Base-by-base conservation (phyloP, 2,329 filamentous ascomycete species). In the Pestalotiopsis sp. region DNA sequence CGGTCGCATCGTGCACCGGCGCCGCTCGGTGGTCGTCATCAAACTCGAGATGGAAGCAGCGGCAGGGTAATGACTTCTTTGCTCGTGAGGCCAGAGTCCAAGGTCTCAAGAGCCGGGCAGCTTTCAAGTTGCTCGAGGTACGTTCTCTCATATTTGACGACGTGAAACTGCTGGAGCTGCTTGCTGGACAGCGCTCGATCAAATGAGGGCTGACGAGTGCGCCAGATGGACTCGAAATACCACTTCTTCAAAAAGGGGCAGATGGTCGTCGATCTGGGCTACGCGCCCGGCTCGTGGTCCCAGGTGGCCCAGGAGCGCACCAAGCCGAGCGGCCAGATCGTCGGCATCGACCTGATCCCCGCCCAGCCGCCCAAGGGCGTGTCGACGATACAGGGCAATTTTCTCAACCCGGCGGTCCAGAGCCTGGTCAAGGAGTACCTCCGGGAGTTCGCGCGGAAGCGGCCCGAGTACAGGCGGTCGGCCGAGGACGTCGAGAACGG, bases 381-480 rank as follows among this genome's bases (percentile, higher is more conserved):
- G n/a, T 95, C 93, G 36, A 94, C 94, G 2, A 94, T 99, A 68
- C 96, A 99, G 80, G 96, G 97, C 62, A 93, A 99, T 78, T 98
- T 99, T 73, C 84, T 98, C 56, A 92, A 91, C 5, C 86, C 89
- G 0, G 81, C 82, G 2, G 91, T 98, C n/a, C 92, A 92, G 79
- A 86, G 84, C 25, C 88, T 95, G 79, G 91, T 97, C 52, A 91
- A 92, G 78, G 86, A 89, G 4, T 96, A 95, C 76, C 88, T 99
- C 56, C 81, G 85, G 70, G 89, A 90, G 27, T 75, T 76, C 31
- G 77, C 72, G 27, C 73, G 71, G 7, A 74, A 73, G 13, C 68
- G 45, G 25, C 63, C 27, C 4, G 31, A 68, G 4, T n/a, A 66
- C 25, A 70, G 31, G 72, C 71, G 36, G 38, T 63, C 45, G 38